phyloP scores from a whole-genome alignment of 2,329 filamentous ascomycete species.

The Stemphylium beticola region DNA sequence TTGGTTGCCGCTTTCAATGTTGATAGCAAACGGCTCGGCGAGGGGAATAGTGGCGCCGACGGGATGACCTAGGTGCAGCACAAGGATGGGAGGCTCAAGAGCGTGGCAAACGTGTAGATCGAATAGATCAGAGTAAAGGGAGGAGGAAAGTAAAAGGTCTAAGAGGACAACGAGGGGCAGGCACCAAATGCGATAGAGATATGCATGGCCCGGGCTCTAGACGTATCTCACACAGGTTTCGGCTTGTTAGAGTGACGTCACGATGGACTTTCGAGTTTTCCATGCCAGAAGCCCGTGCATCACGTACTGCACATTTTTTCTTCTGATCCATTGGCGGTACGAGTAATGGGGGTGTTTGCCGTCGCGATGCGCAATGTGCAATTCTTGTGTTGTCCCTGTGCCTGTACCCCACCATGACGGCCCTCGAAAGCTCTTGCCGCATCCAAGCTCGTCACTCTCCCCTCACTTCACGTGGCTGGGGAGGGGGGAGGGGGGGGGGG shows the following conservation, averaged over 20 bases:
- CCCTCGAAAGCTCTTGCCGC: neutral
- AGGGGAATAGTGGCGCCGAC: constrained; percentile 26
- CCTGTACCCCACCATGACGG: constrained; percentile 2
- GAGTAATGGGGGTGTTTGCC: neutral
- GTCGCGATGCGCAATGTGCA: neutral
- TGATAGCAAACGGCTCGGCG: constrained; percentile 22
- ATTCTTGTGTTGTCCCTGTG: neutral
- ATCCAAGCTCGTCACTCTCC: neutral
- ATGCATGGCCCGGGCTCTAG: constrained; percentile 12
- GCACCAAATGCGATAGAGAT: constrained; percentile 14
- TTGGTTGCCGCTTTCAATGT: constrained; percentile 11
- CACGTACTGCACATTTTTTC: constrained; percentile 1
- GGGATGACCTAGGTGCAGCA: constrained; percentile 18
- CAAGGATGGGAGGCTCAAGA: constrained; percentile 29
- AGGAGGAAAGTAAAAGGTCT: constrained; percentile 19
- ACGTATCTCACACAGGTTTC: constrained; percentile 19
- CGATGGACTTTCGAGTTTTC: constrained; percentile 23
- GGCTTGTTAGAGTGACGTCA: constrained; percentile 19
- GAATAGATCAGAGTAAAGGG: constrained; percentile 17
- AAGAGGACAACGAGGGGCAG: constrained; percentile 16
- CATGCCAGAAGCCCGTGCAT: constrained; percentile 17
- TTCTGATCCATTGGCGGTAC: constrained; percentile 1
- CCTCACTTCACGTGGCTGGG: constrained; percentile 10
- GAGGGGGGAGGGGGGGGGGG: too few relatives aligned
- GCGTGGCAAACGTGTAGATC: constrained; percentile 31